A percentile compares a stretch with the other conserved stretches of the same genome.
These are phyloP conservation scores for Tulasnella sp. DNA, from an alignment of 768 basidiomycete genomes.

Conservation along the genomic window DNA sequence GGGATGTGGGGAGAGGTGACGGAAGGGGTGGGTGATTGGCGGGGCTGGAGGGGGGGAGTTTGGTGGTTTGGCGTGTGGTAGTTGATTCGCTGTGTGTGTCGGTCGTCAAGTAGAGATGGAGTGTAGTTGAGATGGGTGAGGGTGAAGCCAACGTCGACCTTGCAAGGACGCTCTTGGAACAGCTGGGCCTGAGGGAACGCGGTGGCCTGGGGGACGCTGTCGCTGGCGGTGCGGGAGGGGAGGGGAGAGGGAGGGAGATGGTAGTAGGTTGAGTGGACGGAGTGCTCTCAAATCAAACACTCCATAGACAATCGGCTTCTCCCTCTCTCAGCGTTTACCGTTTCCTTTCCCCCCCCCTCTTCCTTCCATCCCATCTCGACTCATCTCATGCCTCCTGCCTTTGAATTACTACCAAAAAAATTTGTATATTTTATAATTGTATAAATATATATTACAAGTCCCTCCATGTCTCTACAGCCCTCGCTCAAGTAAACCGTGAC, in stretches of 20 bases:
- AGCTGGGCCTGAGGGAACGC: background rate
- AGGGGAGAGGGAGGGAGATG: conserved; percentile 7
- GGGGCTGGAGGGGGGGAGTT: background rate
- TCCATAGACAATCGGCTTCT: background rate
- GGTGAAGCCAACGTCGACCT: background rate
- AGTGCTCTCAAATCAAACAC: background rate
- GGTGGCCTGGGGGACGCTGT: background rate
- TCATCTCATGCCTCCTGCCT: background rate
- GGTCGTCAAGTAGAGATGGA: background rate
- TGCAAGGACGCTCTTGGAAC: background rate
- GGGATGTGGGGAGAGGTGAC: background rate
- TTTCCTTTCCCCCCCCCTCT: background rate
- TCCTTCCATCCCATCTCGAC: background rate
- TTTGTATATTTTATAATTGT: background rate
- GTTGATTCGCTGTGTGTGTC: background rate
- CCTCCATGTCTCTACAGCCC: background rate
- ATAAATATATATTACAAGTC: background rate
- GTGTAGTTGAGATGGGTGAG: background rate
- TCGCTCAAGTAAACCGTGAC: too few species aligned
- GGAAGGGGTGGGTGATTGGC: background rate
- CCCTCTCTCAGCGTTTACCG: background rate
- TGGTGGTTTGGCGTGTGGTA: background rate
- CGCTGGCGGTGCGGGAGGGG: background rate
- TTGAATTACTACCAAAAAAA: background rate
- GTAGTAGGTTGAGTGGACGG: background rate